These are phyloP conservation scores for Brassica rapa DNA, from an alignment of 345 rosid species.

Conservation along the genomic window DNA sequence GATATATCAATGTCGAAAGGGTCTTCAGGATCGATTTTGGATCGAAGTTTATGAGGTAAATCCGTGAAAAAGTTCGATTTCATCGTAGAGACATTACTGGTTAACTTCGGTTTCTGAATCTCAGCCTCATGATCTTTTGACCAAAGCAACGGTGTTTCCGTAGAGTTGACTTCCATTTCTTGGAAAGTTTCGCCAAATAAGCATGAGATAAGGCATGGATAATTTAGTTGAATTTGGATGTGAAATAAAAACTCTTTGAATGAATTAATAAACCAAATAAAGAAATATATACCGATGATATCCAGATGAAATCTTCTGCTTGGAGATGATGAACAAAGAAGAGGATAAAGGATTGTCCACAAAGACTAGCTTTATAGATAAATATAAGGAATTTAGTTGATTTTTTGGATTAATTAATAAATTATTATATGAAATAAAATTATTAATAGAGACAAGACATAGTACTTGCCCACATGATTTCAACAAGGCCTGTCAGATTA, in stretches of 20 bases:
- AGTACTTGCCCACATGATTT: constrained; percentile 31
- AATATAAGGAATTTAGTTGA: not conserved
- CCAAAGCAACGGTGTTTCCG: constrained; percentile 40
- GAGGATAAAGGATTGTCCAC: constrained; percentile 10
- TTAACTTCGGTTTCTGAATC: constrained; percentile 3
- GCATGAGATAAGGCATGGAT: not conserved
- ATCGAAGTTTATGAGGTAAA: constrained; percentile 66
- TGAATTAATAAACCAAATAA: not conserved
- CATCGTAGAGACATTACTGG: constrained; percentile 29
- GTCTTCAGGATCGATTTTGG: constrained; percentile 54
- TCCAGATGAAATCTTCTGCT: not conserved
- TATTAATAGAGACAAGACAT: constrained; percentile 23
- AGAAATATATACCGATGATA: constrained; percentile 6
- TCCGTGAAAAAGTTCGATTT: constrained; percentile 54
- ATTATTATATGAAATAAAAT: not conserved
- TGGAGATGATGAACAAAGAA: constrained; percentile 27
- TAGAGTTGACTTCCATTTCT: constrained; percentile 34
- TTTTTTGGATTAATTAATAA: not conserved
- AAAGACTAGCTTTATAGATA: constrained; percentile 22
- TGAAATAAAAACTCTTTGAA: not conserved
- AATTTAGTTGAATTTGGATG: not conserved
- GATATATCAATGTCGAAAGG: constrained; percentile 57
- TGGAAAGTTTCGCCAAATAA: not conserved
- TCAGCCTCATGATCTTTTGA: constrained; percentile 16
- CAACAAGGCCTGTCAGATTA: constrained; percentile 26